These are phyloP conservation scores for Botrytis porri DNA, from an alignment of 2,329 filamentous ascomycete species.

Conservation along the genomic window DNA sequence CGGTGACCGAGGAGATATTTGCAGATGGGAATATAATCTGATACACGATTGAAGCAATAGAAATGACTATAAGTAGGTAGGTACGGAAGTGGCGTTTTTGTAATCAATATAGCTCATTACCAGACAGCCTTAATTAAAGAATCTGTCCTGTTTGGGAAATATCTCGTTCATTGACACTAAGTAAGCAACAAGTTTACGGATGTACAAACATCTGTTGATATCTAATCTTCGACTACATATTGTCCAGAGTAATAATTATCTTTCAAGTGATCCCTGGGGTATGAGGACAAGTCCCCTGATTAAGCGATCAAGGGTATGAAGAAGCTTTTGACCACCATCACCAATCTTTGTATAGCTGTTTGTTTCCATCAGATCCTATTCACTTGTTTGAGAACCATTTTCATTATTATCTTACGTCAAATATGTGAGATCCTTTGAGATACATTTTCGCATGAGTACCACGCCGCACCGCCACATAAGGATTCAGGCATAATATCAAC, in stretches of 20 bases:
- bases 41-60: background rate
- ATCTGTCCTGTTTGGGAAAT: background rate
- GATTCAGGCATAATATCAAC: constrained; percentile 13
- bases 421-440: background rate
- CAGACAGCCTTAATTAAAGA: background rate
- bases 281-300: background rate
- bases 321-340: background rate
- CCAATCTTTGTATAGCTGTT: background rate
- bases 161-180: background rate
- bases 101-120: background rate
- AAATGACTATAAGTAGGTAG: background rate
- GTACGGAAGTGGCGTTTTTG: background rate
- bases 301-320: constrained; percentile 10
- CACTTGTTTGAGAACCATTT: background rate
- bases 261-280: background rate
- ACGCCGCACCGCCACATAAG: constrained; percentile 16
- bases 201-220: background rate
- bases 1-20: background rate
- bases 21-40: background rate
- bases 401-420: background rate
- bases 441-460: background rate
- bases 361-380: no score
- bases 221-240: background rate
- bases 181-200: background rate
- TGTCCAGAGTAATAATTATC: background rate